Evolutionary conservation across 2,329 filamentous ascomycete genomes (phyloP), one percentile per base, ranked within the genome.

Genomic region (Blastomyces parvus): DNA sequence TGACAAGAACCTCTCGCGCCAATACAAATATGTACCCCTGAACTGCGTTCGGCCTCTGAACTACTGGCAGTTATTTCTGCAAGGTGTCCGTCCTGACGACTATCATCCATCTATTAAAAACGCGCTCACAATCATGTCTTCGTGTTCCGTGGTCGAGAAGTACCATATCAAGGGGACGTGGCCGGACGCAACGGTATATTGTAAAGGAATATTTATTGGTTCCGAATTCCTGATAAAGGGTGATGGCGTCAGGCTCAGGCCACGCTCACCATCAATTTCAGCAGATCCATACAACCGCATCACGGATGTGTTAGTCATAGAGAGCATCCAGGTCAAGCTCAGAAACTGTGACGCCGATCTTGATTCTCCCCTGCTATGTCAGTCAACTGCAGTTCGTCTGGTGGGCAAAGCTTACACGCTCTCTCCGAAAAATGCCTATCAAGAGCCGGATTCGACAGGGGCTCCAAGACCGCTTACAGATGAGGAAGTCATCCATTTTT

Each of bases 131-230:
- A 73, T 80, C 6, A 80, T 81, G 70, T 80, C 82, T 1, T 82
- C 81, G 0, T 76, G 84, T 62, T 82, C 80, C 8, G 67, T 86
- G 0, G 63, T 84, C 1, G 79, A 82, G 8, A 83, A 80, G 61
- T 77, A 79, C 60, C 78, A 76, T 30, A 83, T 86, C 69, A 76
- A 72, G 27, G 84, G 84, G 0, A 70, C 66, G 1, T 86, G 84
- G 82, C 82, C 83, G 0, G 71, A 81, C 19, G 83, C 82, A 0
- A 75, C 72, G 0, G 76, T 87, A n/a, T 79, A 78, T 61, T 81
- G 78, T 63, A 76, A 78, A 59, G 84, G 81, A 0, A 76, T 86
- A 7, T 86, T 80, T 65, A 70, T 87, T 2, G 84, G 85, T 0
- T 69, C 80, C 2, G 85, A 87, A 68, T 73, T 86, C 38, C 69